Evolutionary conservation across 1,284 basidiomycete species (phyloP).

Genomic region (Cryptococcus wingfieldii): DNA sequence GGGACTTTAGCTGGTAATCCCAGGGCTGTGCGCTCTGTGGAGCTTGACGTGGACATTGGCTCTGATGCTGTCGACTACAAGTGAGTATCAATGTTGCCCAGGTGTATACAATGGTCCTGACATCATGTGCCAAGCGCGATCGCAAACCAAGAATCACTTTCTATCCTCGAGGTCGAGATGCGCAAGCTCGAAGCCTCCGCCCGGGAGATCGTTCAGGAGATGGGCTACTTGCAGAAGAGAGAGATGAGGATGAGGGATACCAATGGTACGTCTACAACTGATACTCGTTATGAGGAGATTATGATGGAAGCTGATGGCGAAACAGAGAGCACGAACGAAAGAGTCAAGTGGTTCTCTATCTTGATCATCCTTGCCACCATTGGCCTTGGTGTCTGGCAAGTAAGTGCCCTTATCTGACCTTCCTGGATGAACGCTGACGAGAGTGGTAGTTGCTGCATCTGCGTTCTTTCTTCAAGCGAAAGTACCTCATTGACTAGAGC

Average conservation of each 20-base stretch:
- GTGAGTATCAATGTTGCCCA: constrained; percentile 52
- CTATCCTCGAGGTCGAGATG: constrained; percentile 95
- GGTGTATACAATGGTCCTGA: background rate
- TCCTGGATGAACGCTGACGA: constrained; percentile 5
- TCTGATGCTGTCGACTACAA: constrained; percentile 99
- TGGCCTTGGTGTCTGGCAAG: constrained; percentile 86
- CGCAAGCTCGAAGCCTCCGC: constrained; percentile 91
- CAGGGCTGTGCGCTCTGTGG: constrained; percentile 64
- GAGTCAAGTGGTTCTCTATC: constrained; percentile 91
- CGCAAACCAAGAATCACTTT: constrained; percentile 95
- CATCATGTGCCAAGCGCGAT: constrained; percentile 64
- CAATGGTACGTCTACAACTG: constrained; percentile 64
- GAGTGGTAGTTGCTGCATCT: constrained; percentile 68
- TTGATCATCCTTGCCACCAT: constrained; percentile 76
- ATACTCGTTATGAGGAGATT: background rate
- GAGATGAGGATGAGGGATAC: constrained; percentile 88
- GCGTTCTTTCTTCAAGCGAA: constrained; percentile 90
- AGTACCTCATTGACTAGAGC: constrained; percentile 85
- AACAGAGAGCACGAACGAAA: constrained; percentile 80
- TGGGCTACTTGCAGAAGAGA: constrained; percentile 83
- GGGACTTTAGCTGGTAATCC: constrained; percentile 22
- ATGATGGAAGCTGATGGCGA: constrained; percentile 1
- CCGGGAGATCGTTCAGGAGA: constrained; percentile 90
- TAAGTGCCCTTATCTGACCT: constrained; percentile 24
- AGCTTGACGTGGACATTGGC: constrained; percentile 95